phyloP scores from a whole-genome alignment of 768 basidiomycete genomes.

The Agrocybe pediades region DNA sequence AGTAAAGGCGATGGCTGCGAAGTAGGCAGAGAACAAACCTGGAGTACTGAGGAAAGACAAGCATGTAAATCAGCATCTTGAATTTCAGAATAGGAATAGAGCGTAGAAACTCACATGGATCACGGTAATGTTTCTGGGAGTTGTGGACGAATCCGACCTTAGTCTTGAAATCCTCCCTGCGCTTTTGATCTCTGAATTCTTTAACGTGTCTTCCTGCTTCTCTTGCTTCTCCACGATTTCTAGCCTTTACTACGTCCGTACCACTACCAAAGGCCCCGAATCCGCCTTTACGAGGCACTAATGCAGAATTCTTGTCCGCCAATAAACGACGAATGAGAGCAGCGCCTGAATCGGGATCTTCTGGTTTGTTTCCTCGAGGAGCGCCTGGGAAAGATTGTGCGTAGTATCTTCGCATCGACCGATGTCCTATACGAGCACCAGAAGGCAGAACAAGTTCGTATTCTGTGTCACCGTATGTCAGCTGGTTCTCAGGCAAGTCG shows the following conservation, averaged over 20 bases:
- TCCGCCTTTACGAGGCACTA: constrained; percentile 84
- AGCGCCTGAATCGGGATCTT: constrained; percentile 72
- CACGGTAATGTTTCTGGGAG: constrained; percentile 85
- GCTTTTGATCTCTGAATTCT: constrained; percentile 80
- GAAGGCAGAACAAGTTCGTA: constrained; percentile 93
- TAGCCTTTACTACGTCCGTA: constrained; percentile 81
- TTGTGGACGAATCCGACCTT: constrained; percentile 80
- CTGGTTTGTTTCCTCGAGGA: constrained; percentile 40
- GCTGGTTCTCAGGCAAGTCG: constrained; percentile 49
- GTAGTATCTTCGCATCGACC: constrained; percentile 84
- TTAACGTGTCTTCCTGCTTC: constrained; percentile 87
- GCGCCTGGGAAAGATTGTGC: constrained; percentile 70
- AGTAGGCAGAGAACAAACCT: constrained; percentile 14
- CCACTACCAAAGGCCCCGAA: constrained; percentile 86
- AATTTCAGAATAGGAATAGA: neutral
- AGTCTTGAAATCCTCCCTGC: constrained; percentile 83
- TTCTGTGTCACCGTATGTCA: constrained; percentile 78
- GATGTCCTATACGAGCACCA: constrained; percentile 90
- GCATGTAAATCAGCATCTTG: too few species aligned
- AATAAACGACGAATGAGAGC: constrained; percentile 78
- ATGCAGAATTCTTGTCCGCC: constrained; percentile 79
- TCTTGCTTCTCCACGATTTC: constrained; percentile 93
- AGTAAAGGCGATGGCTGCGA: neutral
- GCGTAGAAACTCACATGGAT: constrained; percentile 42
- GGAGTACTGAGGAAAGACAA: constrained; percentile 26